These are phyloP conservation scores for Trichoderma sp. DNA, from an alignment of 2,329 filamentous ascomycete species.

Conservation along the genomic window DNA sequence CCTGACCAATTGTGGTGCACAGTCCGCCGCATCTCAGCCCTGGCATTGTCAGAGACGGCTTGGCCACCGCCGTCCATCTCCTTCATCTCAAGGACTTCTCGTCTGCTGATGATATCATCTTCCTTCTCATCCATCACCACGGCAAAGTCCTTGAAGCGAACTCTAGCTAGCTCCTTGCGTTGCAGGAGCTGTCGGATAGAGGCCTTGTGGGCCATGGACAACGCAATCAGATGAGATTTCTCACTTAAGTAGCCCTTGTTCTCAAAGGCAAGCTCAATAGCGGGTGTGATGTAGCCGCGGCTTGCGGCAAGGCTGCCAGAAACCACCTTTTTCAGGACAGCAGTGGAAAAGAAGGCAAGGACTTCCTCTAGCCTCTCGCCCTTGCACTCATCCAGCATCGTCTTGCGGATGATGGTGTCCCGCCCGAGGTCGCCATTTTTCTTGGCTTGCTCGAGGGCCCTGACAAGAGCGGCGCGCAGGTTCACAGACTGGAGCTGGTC, in stretches of 20 bases:
- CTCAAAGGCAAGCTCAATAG: constrained; percentile 59
- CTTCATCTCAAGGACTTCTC: constrained; percentile 46
- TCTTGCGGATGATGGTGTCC: constrained; percentile 82
- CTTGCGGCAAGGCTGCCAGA: constrained; percentile 44
- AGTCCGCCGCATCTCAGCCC: constrained; percentile 56
- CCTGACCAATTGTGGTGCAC: constrained; percentile 78
- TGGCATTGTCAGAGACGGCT: constrained; percentile 45
- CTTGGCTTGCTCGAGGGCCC: constrained; percentile 81
- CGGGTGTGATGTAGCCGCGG: constrained; percentile 48
- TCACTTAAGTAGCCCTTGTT: constrained; percentile 58
- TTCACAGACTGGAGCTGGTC: constrained; percentile 91
- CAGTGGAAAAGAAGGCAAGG: constrained; percentile 78
- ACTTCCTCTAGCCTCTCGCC: constrained; percentile 89
- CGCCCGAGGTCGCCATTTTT: constrained; percentile 81
- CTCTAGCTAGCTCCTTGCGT: constrained; percentile 60
- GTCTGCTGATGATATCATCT: constrained; percentile 54
- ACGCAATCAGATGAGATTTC: constrained; percentile 58
- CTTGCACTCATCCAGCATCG: constrained; percentile 95
- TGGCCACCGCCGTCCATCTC: constrained; percentile 31
- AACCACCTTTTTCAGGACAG: constrained; percentile 72
- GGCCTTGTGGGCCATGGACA: constrained; percentile 72
- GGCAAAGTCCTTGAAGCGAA: constrained; percentile 64
- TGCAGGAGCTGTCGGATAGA: constrained; percentile 62
- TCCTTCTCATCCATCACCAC: constrained; percentile 66
- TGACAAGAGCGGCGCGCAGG: constrained; percentile 79